Evolutionary conservation across 768 basidiomycete genomes (phyloP), one percentile per base, ranked within the genome.

Genomic region (Hygrophorus pudorinus): DNA sequence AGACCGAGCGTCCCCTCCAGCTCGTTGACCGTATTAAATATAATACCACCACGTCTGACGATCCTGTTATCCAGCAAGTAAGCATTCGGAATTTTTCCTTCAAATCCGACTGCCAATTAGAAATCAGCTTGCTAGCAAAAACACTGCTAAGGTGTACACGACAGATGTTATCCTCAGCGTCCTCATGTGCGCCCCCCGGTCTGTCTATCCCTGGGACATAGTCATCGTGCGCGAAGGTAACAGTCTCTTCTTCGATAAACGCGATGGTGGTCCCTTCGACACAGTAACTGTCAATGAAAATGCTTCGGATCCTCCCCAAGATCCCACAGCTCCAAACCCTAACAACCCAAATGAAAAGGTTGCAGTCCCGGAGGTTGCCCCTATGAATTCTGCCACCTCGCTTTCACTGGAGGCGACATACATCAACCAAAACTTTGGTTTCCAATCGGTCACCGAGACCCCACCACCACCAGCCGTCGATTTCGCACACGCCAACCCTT

Each of bases 231-330:
- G 90, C 24, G 91, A 96, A 59, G 93, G 91, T 33, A 81, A 91
- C 68, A 87, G 81, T 58, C 67, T 99, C 7, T 98, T 86, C 73
- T 78, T 99, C 51, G 96, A 99, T 72, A 98, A 98, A 67, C 86
- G 96, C 47, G 89, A 92, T 59, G 93, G 92, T 12, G 93, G 94
- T 44, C 88, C 93, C 2, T 96, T 97, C 56, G 91, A 99, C 63
- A 93, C 85, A 30, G 84, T 97, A 46, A 96, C 93, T 13, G 96
- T 99, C 56, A 98, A 99, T 65, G 96, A 99, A 70, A 98, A 99
- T 60, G 91, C 96, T 4, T 75, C 84, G 1, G 96, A 99, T 64
- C 89, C 96, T 29, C 90, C 90, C 6, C 79, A 83, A 52, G 90
- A 93, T 56, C 78, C 86, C 5, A 53, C 79, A 13, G 77, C 89